A percentile compares a stretch with the other conserved stretches of the same genome.
phyloP scores from a whole-genome alignment of 202 grass and related monocot genomes.

The Schoenoplectus tabernaemontani region DNA sequence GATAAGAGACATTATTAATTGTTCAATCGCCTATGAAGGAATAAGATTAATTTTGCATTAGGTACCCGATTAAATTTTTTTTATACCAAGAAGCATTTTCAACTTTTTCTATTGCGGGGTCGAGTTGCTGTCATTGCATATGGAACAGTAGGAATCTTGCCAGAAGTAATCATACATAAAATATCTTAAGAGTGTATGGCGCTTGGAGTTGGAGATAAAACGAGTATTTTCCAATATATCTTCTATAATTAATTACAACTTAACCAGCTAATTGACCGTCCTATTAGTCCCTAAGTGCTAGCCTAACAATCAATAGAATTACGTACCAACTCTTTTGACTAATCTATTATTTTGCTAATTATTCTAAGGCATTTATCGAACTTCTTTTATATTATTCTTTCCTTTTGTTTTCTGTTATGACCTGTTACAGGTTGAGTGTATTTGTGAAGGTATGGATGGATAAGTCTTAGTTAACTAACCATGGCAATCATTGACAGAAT shows the following conservation, averaged over 20 bases:
- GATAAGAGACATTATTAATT: too few species aligned
- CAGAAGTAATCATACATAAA: not conserved
- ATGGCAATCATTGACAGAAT: not conserved
- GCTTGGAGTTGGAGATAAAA: not conserved
- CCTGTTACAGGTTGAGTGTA: not conserved
- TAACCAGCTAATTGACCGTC: not conserved
- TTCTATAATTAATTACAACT: not conserved
- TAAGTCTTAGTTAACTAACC: not conserved
- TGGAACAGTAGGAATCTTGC: constrained; percentile 12
- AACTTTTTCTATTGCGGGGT: not conserved
- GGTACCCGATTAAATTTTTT: not conserved
- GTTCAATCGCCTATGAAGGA: too few species aligned
- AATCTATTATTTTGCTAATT: not conserved
- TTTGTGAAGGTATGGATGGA: not conserved
- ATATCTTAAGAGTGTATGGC: not conserved
- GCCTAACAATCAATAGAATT: not conserved
- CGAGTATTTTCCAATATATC: not conserved
- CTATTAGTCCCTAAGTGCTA: not conserved
- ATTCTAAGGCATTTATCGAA: not conserved
- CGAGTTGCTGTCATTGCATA: not conserved
- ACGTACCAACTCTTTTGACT: not conserved
- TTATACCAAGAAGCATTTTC: not conserved
- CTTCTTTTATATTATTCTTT: not conserved
- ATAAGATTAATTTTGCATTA: not conserved
- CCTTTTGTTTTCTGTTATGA: not conserved